These are phyloP conservation scores for Penicillium expansum DNA, from an alignment of 2,329 filamentous ascomycete genomes.

Conservation along the genomic window DNA sequence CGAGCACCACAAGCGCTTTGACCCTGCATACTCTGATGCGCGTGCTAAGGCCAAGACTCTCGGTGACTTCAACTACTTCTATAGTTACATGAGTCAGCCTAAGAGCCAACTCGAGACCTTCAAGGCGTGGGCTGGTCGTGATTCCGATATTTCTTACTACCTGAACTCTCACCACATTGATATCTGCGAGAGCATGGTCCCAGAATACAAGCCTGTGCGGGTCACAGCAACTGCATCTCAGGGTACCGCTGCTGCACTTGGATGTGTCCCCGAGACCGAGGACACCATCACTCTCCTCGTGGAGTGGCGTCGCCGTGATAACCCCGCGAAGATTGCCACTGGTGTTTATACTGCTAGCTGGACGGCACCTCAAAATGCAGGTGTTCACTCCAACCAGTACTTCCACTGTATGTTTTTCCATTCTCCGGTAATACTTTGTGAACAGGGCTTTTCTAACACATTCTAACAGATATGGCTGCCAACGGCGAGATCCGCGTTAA, in stretches of 20 bases:
- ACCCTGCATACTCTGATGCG: constrained; percentile 89
- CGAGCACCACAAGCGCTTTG: constrained; percentile 95
- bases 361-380: constrained; percentile 88
- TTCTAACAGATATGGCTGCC: constrained; percentile 62
- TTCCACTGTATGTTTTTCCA: constrained; percentile 65
- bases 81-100: constrained; percentile 92
- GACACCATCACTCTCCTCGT: constrained; percentile 91
- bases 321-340: constrained; percentile 70
- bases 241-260: constrained; percentile 74
- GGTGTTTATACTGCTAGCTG: constrained; percentile 92
- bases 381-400: constrained; percentile 95
- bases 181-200: constrained; percentile 88
- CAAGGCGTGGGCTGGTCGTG: constrained; percentile 88
- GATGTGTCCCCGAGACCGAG: constrained; percentile 77
- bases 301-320: constrained; percentile 75
- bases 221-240: constrained; percentile 77
- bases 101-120: constrained; percentile 92
- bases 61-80: constrained; percentile 98
- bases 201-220: constrained; percentile 72
- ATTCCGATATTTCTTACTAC: constrained; percentile 94
- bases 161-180: constrained; percentile 94
- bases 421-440: background rate
- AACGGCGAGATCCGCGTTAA: constrained; percentile 85
- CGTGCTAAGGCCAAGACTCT: constrained; percentile 70
- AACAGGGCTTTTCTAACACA: background rate